These are phyloP conservation scores for Yamadazyma kitorensis DNA, from an alignment of 805 yeast genomes.

Conservation along the genomic window DNA sequence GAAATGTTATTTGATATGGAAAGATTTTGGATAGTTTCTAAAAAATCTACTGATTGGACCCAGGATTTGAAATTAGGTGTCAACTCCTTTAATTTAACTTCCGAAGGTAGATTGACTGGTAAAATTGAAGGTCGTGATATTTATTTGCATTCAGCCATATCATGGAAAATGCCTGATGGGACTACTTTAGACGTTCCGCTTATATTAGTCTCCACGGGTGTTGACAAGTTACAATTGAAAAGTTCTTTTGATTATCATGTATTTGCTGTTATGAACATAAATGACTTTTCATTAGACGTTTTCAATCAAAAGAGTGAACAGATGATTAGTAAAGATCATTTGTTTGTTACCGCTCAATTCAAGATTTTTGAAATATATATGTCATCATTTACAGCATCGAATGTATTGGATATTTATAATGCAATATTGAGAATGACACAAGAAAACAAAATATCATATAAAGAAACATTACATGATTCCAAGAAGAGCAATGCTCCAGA, in stretches of 20 bases:
- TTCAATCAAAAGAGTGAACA: constrained; percentile 63
- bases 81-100: constrained; percentile 46
- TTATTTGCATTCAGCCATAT: constrained; percentile 60
- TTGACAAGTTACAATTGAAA: constrained; percentile 56
- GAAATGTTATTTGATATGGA: constrained; percentile 53
- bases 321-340: constrained; percentile 53
- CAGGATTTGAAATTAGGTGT: constrained; percentile 67
- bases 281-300: constrained; percentile 49
- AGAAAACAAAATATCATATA: constrained; percentile 70
- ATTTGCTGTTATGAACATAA: constrained; percentile 62
- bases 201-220: constrained; percentile 57
- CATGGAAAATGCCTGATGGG: constrained; percentile 56
- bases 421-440: constrained; percentile 69
- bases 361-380: constrained; percentile 58
- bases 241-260: constrained; percentile 83
- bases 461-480: constrained; percentile 69
- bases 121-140: constrained; percentile 47
- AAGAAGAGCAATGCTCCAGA: constrained; percentile 2
- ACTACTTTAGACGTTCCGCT: constrained; percentile 57
- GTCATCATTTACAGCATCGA: constrained; percentile 85
- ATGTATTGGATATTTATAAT: constrained; percentile 71
- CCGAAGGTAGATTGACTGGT: constrained; percentile 84
- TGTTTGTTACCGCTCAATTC: constrained; percentile 50
- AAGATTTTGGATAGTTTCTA: constrained; percentile 64
- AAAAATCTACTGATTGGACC: constrained; percentile 65